phyloP scores from a whole-genome alignment of 148 eudicot genomes.

The Rhododendron molle region DNA sequence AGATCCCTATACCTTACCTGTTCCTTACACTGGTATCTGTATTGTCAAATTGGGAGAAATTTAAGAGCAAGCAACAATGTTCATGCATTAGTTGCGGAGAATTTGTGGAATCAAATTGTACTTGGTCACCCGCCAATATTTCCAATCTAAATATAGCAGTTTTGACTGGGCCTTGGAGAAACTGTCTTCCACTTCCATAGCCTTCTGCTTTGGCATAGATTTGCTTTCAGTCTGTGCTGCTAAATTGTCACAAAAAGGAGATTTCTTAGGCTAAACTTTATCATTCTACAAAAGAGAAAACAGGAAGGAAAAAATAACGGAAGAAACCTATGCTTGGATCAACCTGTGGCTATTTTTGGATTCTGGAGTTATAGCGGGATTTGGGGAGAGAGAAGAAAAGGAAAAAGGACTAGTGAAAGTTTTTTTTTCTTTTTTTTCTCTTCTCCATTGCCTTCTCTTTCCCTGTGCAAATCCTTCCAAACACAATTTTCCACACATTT shows the following conservation, averaged over 20 bases:
- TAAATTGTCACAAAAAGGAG: not conserved
- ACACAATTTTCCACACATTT: not conserved
- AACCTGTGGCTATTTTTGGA: not conserved
- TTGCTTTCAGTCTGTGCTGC: not conserved
- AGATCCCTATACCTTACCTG: not conserved
- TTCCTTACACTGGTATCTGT: not conserved
- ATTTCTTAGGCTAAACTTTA: not conserved
- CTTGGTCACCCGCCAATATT: conserved; percentile 14
- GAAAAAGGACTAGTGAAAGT: not conserved
- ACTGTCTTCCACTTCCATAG: not conserved
- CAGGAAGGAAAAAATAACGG: not conserved
- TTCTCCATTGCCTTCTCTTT: not conserved
- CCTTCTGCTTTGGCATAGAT: conserved; percentile 1
- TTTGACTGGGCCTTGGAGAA: conserved; percentile 9
- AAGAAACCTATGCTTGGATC: not conserved
- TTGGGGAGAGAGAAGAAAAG: not conserved
- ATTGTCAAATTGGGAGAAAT: not conserved
- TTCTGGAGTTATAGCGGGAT: not conserved
- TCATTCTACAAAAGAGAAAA: not conserved
- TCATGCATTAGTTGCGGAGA: conserved; percentile 21
- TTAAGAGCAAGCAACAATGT: conserved; percentile 9
- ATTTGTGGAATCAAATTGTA: conserved; percentile 21
- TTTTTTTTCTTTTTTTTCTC: not conserved
- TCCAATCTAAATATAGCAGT: not conserved
- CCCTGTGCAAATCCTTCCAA: not conserved